Conservation (phyloP, 2,329 filamentous ascomycete genomes). For the Colletotrichum sp. region DNA sequence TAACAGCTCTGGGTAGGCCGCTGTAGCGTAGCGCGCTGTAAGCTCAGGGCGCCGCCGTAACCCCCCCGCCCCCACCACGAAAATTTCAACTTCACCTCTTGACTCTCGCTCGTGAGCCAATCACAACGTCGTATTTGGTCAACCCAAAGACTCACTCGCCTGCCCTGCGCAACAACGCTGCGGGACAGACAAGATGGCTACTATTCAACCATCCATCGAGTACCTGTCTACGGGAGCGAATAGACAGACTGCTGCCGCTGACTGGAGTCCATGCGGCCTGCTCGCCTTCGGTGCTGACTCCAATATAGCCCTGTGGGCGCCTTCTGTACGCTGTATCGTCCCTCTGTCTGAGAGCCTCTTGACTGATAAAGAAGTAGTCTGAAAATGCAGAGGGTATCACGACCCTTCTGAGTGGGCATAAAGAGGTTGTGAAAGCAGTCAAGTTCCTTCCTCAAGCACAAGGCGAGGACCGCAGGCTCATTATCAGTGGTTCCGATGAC, state of each 20-base stretch:
- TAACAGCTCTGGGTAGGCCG: background rate
- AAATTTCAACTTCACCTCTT: conserved; percentile 24
- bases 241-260: conserved; percentile 84
- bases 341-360: background rate
- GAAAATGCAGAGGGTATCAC: conserved; percentile 59
- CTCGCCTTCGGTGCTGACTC: conserved; percentile 90
- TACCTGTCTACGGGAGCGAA: conserved; percentile 85
- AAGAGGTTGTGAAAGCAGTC: conserved; percentile 80
- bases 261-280: conserved; percentile 79
- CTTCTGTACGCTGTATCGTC: conserved; percentile 34
- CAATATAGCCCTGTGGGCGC: conserved; percentile 89
- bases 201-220: conserved; percentile 39
- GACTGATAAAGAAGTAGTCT: conserved; percentile 8
- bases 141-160: conserved; percentile 37
- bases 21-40: conserved; percentile 15
- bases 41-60: background rate
- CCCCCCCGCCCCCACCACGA: background rate
- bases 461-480: conserved; percentile 52
- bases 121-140: conserved; percentile 35
- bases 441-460: conserved; percentile 69
- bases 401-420: conserved; percentile 75
- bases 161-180: background rate
- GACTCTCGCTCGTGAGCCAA: conserved; percentile 31
- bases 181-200: conserved; percentile 23
- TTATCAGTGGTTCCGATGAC: conserved; percentile 85